Percentiles rank a stretch among this genome's conserved stretches.
These are phyloP conservation scores for Colletotrichum plurivorum DNA, from an alignment of 2,329 filamentous ascomycete genomes.

Conservation along the genomic window DNA sequence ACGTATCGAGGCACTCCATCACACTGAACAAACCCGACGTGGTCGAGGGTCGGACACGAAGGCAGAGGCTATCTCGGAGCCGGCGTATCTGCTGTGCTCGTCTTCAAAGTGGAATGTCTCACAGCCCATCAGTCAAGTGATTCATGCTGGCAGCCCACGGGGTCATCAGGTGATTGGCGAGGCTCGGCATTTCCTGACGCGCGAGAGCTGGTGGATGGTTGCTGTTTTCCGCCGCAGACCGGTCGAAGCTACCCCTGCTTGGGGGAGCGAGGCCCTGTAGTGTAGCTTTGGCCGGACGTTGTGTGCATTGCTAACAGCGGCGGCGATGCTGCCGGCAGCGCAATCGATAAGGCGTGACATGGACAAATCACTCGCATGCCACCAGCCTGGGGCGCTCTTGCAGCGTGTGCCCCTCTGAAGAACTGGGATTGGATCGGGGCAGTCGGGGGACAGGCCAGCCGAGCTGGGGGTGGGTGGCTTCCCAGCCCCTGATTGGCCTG, in stretches of 20 bases:
- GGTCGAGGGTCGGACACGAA: neutral
- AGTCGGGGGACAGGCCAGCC: conserved; percentile 32
- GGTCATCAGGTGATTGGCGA: conserved; percentile 41
- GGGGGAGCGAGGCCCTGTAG: neutral
- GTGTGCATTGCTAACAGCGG: conserved; percentile 12
- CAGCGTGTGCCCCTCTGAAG: conserved; percentile 37
- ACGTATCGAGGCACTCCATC: neutral
- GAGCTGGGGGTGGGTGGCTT: conserved; percentile 29
- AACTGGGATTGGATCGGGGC: conserved; percentile 38
- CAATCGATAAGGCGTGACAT: conserved; percentile 29
- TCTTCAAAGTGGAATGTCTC: conserved; percentile 38
- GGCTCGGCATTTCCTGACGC: conserved; percentile 37
- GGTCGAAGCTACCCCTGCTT: conserved; percentile 29
- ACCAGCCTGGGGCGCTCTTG: conserved; percentile 17
- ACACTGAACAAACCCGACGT: neutral
- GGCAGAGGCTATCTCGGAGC: conserved; percentile 14
- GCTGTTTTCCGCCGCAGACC: conserved; percentile 4
- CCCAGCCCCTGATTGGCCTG: conserved; percentile 34
- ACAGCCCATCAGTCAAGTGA: conserved; percentile 42
- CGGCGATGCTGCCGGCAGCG: neutral
- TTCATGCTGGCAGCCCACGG: conserved; percentile 36
- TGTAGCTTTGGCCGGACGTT: neutral
- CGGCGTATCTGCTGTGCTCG: conserved; percentile 25
- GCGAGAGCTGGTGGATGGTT: conserved; percentile 23
- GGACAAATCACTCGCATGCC: conserved; percentile 4